Conservation (phyloP, 192 early-diverging fungal species). For the Backusella liffmaniae region DNA sequence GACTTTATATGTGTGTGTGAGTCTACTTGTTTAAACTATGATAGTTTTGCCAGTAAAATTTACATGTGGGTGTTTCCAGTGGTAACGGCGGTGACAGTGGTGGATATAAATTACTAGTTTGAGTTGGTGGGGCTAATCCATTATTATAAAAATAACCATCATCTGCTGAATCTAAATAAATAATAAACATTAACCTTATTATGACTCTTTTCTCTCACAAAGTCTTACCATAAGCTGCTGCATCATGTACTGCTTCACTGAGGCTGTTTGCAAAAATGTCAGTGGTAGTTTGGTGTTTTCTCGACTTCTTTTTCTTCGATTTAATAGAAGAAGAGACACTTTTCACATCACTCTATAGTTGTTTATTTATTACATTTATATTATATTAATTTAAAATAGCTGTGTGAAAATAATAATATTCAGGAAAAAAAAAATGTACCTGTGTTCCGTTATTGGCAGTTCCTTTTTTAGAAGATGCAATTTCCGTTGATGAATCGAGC, state of each 20-base stretch:
- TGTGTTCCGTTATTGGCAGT: not conserved
- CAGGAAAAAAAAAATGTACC: not conserved
- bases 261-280: slow-evolving; percentile 28
- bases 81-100: not conserved
- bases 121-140: not conserved
- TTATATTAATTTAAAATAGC: not conserved
- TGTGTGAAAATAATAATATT: not conserved
- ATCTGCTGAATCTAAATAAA: slow-evolving; percentile 5
- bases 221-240: slow-evolving; percentile 18
- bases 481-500: not conserved
- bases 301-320: not conserved
- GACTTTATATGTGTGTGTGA: not conserved
- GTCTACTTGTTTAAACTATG: not conserved
- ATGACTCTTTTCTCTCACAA: not conserved
- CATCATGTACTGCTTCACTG: slow-evolving; percentile 31
- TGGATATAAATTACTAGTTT: not conserved
- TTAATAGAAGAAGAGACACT: slow-evolving; percentile 1
- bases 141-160: slow-evolving; percentile 12
- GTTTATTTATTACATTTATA: not conserved
- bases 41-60: no score
- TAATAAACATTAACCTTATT: not conserved
- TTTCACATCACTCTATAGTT: not conserved
- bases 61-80: not conserved
- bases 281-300: slow-evolving; percentile 13
- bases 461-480: not conserved